Evolutionary conservation across 345 rosid species (phyloP).

Genomic region (Lenwebbia sp.): DNA sequence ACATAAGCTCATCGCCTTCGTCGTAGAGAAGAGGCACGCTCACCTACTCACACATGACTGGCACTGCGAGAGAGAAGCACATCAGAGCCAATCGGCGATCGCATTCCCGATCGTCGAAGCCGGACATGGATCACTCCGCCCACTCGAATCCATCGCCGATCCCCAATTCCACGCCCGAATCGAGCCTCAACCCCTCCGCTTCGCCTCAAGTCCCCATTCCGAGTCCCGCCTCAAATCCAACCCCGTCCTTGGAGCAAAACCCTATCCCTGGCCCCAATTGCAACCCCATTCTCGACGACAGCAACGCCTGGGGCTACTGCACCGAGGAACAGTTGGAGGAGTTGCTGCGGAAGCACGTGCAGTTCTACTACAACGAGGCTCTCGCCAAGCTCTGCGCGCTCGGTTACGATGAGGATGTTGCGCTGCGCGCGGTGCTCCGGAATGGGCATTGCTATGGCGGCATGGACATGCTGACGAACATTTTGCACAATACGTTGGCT

Average conservation of each 20-base stretch:
- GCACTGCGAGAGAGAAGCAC: constrained; percentile 7
- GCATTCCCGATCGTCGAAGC: constrained; percentile 3
- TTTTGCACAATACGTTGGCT: constrained; percentile 63
- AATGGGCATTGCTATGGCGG: constrained; percentile 87
- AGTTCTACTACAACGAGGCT: constrained; percentile 57
- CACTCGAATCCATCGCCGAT: not conserved
- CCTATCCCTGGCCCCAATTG: constrained; percentile 7
- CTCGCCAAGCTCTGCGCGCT: constrained; percentile 52
- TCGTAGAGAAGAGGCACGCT: not conserved
- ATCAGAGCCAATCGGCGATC: constrained; percentile 3
- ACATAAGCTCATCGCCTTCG: not conserved
- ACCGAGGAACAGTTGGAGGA: constrained; percentile 87
- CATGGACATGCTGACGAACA: constrained; percentile 80
- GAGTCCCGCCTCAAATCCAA: not conserved
- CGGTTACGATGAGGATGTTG: constrained; percentile 73
- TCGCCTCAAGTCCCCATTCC: not conserved
- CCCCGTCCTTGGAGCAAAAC: constrained; percentile 1
- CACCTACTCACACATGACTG: not conserved
- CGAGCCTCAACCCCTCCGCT: constrained; percentile 37
- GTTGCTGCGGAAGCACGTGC: constrained; percentile 54
- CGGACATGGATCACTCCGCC: not conserved
- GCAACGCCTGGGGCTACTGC: constrained; percentile 63
- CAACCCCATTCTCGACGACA: constrained; percentile 34
- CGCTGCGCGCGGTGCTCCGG: constrained; percentile 60
- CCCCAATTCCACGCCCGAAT: constrained; percentile 13